These are phyloP conservation scores for Selaginella tamariscina DNA, from an alignment of 75 land plant genomes.

Conservation along the genomic window DNA sequence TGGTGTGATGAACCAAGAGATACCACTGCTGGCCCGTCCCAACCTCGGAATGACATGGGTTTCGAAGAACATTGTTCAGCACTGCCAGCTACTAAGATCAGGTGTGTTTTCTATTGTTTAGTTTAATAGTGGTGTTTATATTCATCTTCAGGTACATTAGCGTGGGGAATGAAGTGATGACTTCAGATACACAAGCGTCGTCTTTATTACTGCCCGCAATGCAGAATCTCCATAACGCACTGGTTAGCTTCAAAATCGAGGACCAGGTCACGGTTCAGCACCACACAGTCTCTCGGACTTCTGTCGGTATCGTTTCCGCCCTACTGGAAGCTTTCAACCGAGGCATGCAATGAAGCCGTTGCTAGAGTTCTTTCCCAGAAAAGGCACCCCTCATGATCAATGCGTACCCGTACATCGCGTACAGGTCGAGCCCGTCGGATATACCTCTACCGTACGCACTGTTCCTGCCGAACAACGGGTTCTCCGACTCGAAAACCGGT, in stretches of 20 bases:
- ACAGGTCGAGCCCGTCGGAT: constrained; percentile 14
- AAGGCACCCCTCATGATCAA: constrained; percentile 49
- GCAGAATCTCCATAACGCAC: not conserved
- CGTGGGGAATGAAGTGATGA: not conserved
- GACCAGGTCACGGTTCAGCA: not conserved
- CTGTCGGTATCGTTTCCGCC: not conserved
- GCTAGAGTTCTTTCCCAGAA: constrained; percentile 26
- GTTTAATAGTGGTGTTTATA: too few relatives aligned
- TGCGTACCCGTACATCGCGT: constrained; percentile 48
- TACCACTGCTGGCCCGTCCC: not conserved
- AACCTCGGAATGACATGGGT: not conserved
- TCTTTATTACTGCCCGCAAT: not conserved
- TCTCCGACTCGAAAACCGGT: constrained; percentile 44
- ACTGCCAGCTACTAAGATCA: not conserved
- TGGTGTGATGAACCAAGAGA: not conserved
- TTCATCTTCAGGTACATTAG: too few relatives aligned
- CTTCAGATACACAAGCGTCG: not conserved
- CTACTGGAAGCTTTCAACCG: not conserved
- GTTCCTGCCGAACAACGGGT: constrained; percentile 31
- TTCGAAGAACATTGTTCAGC: not conserved
- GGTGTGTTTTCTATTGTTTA: too few relatives aligned
- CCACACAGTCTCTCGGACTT: not conserved
- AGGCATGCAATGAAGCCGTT: constrained; percentile 23
- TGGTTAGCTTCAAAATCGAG: not conserved
- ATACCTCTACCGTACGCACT: constrained; percentile 42